Percentiles rank a stretch among this genome's conserved stretches.
These are phyloP conservation scores for Calonectria fujianensis DNA, from an alignment of 2,329 filamentous ascomycete species.

Conservation along the genomic window DNA sequence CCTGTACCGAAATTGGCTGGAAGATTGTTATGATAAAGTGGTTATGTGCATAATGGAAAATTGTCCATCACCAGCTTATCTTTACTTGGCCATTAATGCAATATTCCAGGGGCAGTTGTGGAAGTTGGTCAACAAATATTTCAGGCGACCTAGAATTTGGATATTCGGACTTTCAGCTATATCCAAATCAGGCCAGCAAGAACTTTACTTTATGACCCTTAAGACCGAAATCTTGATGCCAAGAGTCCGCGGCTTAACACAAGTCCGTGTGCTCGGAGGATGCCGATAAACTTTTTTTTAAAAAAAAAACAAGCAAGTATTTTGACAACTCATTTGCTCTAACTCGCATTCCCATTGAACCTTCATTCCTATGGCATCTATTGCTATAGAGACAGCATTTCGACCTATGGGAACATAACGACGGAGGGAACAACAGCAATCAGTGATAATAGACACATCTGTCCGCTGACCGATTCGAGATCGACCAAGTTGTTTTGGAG, in stretches of 20 bases:
- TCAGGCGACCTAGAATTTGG: background rate
- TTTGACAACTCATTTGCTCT: background rate
- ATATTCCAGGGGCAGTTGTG: background rate
- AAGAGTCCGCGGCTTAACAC: background rate
- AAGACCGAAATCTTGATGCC: background rate
- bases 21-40: background rate
- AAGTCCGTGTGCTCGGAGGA: background rate
- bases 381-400: background rate
- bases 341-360: background rate
- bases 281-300: background rate
- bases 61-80: background rate
- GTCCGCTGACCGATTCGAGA: background rate
- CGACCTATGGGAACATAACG: background rate
- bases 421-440: background rate
- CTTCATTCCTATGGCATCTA: background rate
- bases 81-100: background rate
- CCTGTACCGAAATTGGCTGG: background rate
- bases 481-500: background rate
- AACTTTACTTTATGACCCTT: background rate
- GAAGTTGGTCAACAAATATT: background rate
- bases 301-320: background rate
- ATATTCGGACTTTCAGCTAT: background rate
- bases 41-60: background rate
- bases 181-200: background rate
- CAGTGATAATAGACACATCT: background rate